A percentile compares a stretch with the other conserved stretches of the same genome.
Evolutionary conservation across 2,329 filamentous ascomycete genomes (phyloP).

Genomic region (Ramularia collo-cygni): DNA sequence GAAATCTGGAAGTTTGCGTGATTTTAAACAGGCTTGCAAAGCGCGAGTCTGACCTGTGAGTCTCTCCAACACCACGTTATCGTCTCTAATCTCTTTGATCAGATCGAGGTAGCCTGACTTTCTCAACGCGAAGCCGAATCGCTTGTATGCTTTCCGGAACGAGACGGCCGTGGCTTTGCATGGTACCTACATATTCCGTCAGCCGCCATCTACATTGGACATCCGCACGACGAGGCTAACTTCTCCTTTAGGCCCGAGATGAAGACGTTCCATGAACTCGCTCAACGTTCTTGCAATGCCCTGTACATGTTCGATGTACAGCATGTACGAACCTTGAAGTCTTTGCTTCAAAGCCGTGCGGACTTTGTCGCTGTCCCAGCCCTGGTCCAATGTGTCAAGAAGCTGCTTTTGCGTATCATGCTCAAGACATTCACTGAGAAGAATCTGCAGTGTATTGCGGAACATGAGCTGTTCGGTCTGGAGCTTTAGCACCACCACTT

Average conservation of each 20-base stretch:
- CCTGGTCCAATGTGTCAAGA: conserved; percentile 4
- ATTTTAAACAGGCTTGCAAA: conserved; percentile 13
- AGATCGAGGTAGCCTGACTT: conserved; percentile 25
- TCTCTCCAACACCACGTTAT: conserved; percentile 20
- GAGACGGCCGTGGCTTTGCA: conserved; percentile 11
- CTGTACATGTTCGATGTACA: conserved; percentile 1
- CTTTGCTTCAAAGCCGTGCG: conserved; percentile 3
- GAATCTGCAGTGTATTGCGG: conserved; percentile 24
- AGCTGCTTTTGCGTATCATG: conserved; percentile 20
- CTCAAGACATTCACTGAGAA: conserved; percentile 21
- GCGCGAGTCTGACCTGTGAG: conserved; percentile 23
- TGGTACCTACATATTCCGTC: not conserved
- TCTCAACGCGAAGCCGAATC: conserved; percentile 26
- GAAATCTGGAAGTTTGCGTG: conserved; percentile 19
- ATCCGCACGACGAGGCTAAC: not conserved
- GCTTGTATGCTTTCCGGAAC: conserved; percentile 27
- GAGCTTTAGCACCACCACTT: conserved; percentile 20
- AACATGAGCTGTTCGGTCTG: conserved; percentile 23
- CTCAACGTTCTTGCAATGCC: conserved; percentile 1
- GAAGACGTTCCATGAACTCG: conserved; percentile 1
- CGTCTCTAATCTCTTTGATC: conserved; percentile 19
- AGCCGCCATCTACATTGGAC: not conserved
- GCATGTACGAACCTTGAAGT: conserved; percentile 5
- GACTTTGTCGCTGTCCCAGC: conserved; percentile 12
- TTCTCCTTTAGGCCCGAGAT: conserved; percentile 16